Conservation (phyloP, 805 yeast species). For the Maudiozyma serrabonitensis region DNA sequence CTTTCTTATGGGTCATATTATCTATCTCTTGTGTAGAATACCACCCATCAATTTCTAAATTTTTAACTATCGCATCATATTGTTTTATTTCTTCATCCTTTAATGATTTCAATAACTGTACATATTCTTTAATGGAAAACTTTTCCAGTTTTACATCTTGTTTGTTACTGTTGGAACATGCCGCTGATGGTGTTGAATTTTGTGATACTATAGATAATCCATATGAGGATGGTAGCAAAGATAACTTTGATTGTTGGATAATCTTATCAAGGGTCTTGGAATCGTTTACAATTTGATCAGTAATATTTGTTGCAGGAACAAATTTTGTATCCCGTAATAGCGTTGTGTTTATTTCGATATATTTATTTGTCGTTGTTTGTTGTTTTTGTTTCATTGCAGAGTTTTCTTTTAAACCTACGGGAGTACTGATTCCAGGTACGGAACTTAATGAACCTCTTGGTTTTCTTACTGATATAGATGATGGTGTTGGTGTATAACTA, state of each 20-base stretch:
- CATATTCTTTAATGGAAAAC: slow-evolving; percentile 1
- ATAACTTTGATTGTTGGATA: slow-evolving; percentile 1
- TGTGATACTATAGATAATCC: not conserved
- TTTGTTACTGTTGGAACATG: not conserved
- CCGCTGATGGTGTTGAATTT: not conserved
- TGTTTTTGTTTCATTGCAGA: not conserved
- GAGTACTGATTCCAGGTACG: not conserved
- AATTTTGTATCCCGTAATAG: not conserved
- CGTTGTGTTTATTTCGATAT: not conserved
- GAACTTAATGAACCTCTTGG: not conserved
- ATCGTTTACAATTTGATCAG: not conserved
- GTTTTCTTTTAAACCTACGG: not conserved
- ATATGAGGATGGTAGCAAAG: not conserved
- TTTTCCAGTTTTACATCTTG: not conserved
- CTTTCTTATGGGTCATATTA: not conserved
- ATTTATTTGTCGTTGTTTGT: not conserved
- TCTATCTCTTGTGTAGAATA: slow-evolving; percentile 1
- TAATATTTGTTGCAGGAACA: not conserved
- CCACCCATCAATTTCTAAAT: slow-evolving; percentile 2
- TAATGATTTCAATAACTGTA: not conserved
- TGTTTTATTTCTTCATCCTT: not conserved
- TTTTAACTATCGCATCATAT: not conserved
- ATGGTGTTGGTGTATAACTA: not conserved
- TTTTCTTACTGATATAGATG: not conserved
- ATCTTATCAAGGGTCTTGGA: not conserved